These are phyloP conservation scores for Apiospora kogelbergensis DNA, from an alignment of 2,329 filamentous ascomycete species.

Conservation along the genomic window DNA sequence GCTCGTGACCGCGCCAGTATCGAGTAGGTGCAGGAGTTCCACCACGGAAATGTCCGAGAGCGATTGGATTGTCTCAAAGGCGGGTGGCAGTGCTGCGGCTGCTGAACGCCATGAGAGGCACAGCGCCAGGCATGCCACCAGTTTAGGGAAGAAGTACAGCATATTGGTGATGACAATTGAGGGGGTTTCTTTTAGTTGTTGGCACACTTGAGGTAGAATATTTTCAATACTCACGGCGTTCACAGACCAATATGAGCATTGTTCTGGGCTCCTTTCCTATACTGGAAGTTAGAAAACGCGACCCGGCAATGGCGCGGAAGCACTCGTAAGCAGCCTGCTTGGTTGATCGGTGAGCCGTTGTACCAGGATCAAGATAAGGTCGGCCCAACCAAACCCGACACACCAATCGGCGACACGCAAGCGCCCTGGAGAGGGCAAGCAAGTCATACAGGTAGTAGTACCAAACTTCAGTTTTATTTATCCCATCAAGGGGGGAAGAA, in stretches of 20 bases:
- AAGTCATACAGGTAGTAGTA: too few species aligned
- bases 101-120: neutral
- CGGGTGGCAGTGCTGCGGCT: neutral
- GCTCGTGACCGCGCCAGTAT: constrained; percentile 17
- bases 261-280: neutral
- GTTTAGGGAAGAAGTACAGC: neutral
- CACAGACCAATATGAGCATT: neutral
- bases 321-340: neutral
- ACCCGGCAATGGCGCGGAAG: neutral
- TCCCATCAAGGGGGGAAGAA: neutral
- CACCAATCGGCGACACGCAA: neutral
- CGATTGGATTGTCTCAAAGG: neutral
- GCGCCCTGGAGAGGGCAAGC: neutral
- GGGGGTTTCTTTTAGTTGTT: neutral
- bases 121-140: neutral
- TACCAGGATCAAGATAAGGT: neutral
- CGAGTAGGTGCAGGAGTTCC: constrained; percentile 15
- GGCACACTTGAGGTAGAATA: neutral
- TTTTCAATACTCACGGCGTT: neutral
- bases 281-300: too few species aligned
- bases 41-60: constrained; percentile 17
- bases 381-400: neutral
- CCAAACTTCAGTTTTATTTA: neutral
- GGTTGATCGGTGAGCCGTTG: neutral
- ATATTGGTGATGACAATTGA: neutral